Evolutionary conservation across 257 asterid genomes (phyloP), one percentile per base, ranked within the genome.

Genomic region (Solanum megistacrolobum): DNA sequence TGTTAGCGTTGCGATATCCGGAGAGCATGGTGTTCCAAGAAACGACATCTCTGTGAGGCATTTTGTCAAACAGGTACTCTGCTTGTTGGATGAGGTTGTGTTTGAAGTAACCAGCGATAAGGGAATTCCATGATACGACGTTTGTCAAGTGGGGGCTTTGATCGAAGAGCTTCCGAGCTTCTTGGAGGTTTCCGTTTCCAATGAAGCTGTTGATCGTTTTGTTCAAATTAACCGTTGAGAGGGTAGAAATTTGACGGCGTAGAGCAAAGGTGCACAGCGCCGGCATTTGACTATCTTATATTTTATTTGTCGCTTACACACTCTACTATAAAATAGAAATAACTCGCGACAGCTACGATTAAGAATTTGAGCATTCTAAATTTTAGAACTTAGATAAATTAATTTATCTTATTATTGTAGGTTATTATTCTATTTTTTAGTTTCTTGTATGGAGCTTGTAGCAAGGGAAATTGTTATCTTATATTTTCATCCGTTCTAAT

Each of bases 81-180:
- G 98, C 96, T 25, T 89, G 84, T 88, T 89, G 92, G 18, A 90
- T 89, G 34, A 75, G 82, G 9, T 92, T 94, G 38, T 92, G 88
- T 83, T 92, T 93, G 25, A 95, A 94, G 89, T 91, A 94, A 18
- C 94, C 94, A 83, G 66, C 91, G 32, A 92, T 86, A 93, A 95
- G 92, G 87, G 96, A 92, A 84, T 98, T 95, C 95, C 98, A 94
- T 0, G 96, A 92, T 55, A 94, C 94, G 16, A 94, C 93, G 31
- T 91, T 93, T 86, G 48, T 84, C 3, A 14, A 27, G 27, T 79
- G 9, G 9, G 66, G 16, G 9, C 16, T 79, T 79, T 43, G 66
- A 14, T 79, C 66, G 38, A 79, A 79, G 38, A 79, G 65, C n/a
- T 79, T 79, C 16, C 85, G 85, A 27, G 85, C 85, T 79, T 79